Evolutionary conservation across 805 yeast genomes (phyloP).

Genomic region (Peterozyma toletana): DNA sequence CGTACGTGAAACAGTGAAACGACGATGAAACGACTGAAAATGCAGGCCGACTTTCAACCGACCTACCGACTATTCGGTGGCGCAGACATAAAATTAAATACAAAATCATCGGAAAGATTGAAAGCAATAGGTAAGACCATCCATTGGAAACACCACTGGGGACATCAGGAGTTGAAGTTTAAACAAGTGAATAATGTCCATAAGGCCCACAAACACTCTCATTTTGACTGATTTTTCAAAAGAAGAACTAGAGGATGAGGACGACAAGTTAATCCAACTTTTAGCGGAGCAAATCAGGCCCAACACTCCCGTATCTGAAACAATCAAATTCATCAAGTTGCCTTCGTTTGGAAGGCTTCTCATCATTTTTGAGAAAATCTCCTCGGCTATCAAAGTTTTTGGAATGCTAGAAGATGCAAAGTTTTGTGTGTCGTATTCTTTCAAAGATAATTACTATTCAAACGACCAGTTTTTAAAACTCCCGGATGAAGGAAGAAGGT

Average conservation of each 20-base stretch:
- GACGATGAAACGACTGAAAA: too few relatives aligned
- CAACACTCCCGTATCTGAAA: constrained; percentile 4
- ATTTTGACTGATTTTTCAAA: neutral
- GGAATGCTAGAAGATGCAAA: constrained; percentile 11
- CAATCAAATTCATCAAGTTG: constrained; percentile 14
- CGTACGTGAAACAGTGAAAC: too few relatives aligned
- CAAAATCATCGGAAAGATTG: too few relatives aligned
- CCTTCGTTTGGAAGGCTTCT: constrained; percentile 19
- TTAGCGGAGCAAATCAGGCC: neutral
- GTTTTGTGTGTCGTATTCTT: constrained; percentile 8
- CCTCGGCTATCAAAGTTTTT: constrained; percentile 11
- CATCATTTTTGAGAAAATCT: constrained; percentile 15
- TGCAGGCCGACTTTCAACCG: too few relatives aligned
- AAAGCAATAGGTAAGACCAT: too few relatives aligned
- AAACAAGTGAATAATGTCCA: neutral
- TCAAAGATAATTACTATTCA: constrained; percentile 3
- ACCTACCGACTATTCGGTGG: too few relatives aligned
- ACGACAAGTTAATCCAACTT: neutral
- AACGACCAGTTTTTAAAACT: constrained; percentile 6
- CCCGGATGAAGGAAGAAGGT: constrained; percentile 10
- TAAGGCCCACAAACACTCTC: neutral
- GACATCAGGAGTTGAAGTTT: too few relatives aligned
- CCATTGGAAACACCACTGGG: too few relatives aligned
- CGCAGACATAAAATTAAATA: too few relatives aligned
- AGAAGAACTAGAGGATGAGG: neutral